Evolutionary conservation across 129 eudicot genomes (phyloP), one percentile per base, ranked within the genome.

Genomic region (Heracleum sosnowskyi): DNA sequence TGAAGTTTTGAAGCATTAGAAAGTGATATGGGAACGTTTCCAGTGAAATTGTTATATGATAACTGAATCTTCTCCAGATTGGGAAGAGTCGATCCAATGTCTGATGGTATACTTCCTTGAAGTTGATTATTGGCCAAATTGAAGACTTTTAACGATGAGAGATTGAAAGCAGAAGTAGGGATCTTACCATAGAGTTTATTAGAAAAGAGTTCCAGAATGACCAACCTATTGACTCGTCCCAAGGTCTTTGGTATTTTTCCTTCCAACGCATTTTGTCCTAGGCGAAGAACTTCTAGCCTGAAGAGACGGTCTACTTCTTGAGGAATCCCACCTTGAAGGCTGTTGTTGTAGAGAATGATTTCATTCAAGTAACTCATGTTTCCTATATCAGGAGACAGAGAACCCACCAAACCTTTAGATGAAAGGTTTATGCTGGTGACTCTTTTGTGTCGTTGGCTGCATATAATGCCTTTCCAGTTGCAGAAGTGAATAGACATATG

Each of bases 1-100:
- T 77, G 34, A 0, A 74, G 76, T 35, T 89, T 86, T 77, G 86
- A 76, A 47, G 57, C 69, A 72, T 87, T 87, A 10, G 88, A 74
- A 24, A 85, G 35, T 11, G 89, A 81, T 5, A 33, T 20, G 2
- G 89, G 82, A 8, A 78, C 62, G 34, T 11, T 24, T 28, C 85
- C 79, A 0, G 70, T 57, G 11, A 82, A 69, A 1, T 76, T 37
- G 40, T 78, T 82, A 29, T 29, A 13, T 68, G 73, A 68, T 31
- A 68, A 34, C 3, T 34, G 73, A 31, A 83, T 76, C 11, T 1
- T 7, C 31, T 75, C 31, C 24, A 80, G 74, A 28, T 49, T 70
- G 0, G 18, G 28, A 44, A 80, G 77, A 2, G 34, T 33, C 2
- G 5, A 7, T 6, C 76, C 47, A 20, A 84, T 2, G 7, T 39